Percentiles rank a stretch among this genome's conserved stretches.
phyloP scores from a whole-genome alignment of 768 basidiomycete genomes.

The Chlorophyllum brunneum region DNA sequence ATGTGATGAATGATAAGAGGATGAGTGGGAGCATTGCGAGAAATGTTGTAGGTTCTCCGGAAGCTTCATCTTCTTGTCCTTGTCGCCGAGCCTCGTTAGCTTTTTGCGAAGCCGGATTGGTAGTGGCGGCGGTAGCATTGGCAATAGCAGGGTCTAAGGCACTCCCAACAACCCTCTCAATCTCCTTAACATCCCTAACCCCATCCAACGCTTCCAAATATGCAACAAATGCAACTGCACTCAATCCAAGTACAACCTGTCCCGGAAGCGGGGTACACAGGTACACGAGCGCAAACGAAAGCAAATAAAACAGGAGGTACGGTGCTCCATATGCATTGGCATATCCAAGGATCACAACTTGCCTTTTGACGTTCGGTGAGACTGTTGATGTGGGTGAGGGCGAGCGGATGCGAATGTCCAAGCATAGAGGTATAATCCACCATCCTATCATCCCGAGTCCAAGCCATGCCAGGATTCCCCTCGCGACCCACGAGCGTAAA shows the following conservation, averaged over 20 bases:
- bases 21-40: conserved; percentile 45
- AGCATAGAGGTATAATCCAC: conserved; percentile 70
- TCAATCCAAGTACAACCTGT: conserved; percentile 69
- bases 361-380: conserved; percentile 26
- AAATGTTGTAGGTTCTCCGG: conserved; percentile 23
- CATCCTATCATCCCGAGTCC: conserved; percentile 58
- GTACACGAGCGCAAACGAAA: conserved; percentile 60
- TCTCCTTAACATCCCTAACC: conserved; percentile 61
- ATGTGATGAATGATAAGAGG: conserved; percentile 70
- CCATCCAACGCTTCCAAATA: conserved; percentile 82
- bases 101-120: not conserved
- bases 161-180: conserved; percentile 49
- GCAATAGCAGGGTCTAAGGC: conserved; percentile 36
- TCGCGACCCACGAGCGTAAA: conserved; percentile 58
- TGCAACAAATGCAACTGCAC: conserved; percentile 63
- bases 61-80: not conserved
- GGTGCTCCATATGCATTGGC: conserved; percentile 89
- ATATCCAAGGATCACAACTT: conserved; percentile 65
- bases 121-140: not conserved
- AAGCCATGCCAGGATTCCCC: conserved; percentile 48
- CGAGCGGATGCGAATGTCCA: conserved; percentile 47
- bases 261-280: conserved; percentile 74
- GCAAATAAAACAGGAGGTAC: conserved; percentile 78
- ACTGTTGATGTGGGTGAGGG: not conserved
- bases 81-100: not conserved